Evolutionary conservation across 2,329 filamentous ascomycete genomes (phyloP).

Genomic region (Beauveria asiatica): DNA sequence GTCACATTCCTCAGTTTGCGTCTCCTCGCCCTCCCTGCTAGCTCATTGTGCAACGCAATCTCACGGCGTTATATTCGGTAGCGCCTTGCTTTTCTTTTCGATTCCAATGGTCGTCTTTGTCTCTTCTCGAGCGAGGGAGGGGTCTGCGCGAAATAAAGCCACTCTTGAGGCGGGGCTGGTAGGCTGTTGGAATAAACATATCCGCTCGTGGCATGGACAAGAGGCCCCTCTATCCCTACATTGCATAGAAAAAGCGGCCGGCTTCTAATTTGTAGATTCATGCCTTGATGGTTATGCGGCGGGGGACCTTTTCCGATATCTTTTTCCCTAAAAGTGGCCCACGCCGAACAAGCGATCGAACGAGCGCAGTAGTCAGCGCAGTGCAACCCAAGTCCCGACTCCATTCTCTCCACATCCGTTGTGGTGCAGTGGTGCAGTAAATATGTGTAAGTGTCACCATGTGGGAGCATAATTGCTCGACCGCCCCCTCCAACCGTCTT

Average conservation of each 20-base stretch:
- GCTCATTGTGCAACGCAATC: not conserved
- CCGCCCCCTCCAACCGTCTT: not conserved
- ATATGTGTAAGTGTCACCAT: not conserved
- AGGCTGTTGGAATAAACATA: not conserved
- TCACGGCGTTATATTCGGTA: not conserved
- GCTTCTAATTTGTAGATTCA: not conserved
- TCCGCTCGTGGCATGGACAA: not conserved
- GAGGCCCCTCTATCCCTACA: not conserved
- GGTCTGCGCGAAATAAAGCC: conserved; percentile 2
- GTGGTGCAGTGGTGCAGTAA: not conserved
- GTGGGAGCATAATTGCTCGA: conserved; percentile 1
- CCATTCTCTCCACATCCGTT: not conserved
- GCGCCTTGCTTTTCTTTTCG: not conserved
- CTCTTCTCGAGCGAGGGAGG: not conserved
- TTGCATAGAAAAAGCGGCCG: not conserved
- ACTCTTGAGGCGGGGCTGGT: not conserved
- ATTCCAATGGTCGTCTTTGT: not conserved
- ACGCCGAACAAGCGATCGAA: conserved; percentile 2
- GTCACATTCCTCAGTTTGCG: not conserved
- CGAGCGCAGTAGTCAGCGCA: conserved; percentile 2
- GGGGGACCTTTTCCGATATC: not conserved
- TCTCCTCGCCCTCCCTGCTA: not conserved
- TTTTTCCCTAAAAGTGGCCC: not conserved
- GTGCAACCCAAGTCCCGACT: not conserved
- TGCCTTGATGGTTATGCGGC: not conserved